These are phyloP conservation scores for Xylariales sp. DNA, from an alignment of 2,329 filamentous ascomycete genomes.

Conservation along the genomic window DNA sequence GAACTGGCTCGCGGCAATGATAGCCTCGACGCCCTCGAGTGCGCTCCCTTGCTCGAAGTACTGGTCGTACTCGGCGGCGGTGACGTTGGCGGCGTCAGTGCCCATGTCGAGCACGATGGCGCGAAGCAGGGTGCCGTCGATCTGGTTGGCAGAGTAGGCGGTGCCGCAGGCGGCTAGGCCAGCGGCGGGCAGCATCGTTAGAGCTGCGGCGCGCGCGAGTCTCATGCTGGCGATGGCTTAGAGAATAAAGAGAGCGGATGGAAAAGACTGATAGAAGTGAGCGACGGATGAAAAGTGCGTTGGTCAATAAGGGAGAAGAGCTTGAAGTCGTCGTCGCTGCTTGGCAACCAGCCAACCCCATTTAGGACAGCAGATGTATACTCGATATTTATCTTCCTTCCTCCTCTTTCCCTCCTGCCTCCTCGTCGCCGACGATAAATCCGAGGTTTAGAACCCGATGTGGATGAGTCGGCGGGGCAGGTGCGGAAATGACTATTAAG, in stretches of 20 bases:
- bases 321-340: no score
- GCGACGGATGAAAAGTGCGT: no score
- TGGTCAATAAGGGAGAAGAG: no score
- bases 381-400: no score
- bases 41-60: conserved; percentile 1
- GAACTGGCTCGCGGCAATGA: neutral
- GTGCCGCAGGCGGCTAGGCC: neutral
- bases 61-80: neutral
- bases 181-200: neutral
- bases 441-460: neutral
- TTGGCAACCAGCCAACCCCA: no score
- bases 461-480: neutral
- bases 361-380: no score
- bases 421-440: neutral
- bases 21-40: neutral
- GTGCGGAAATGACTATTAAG: neutral
- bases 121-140: neutral
- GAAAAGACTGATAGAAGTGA: no score
- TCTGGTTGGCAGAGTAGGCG: neutral
- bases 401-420: no score
- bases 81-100: neutral
- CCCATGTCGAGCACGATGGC: conserved; percentile 1
- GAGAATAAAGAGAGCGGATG: no score
- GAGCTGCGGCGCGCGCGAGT: neutral
- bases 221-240: neutral